Conservation (phyloP, 2,329 filamentous ascomycete genomes). For the Aspergillus aculeatinus region DNA sequence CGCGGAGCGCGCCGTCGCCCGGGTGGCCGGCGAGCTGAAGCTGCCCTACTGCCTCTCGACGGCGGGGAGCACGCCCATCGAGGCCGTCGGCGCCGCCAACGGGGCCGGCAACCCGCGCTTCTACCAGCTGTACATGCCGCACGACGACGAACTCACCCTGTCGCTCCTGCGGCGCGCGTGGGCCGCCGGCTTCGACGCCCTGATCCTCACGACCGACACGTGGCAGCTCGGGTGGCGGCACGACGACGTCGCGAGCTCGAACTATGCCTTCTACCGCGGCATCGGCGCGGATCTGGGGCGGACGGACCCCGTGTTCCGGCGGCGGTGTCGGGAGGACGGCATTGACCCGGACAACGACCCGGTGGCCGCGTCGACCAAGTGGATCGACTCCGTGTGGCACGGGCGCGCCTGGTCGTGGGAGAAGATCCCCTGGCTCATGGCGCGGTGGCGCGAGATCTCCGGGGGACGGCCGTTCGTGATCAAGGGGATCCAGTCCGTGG, state of each 20-base stretch:
- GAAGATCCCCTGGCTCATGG: slow-evolving; percentile 64
- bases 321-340: slow-evolving; percentile 49
- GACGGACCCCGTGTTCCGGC: slow-evolving; percentile 59
- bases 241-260: slow-evolving; percentile 56
- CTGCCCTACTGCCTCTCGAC: slow-evolving; percentile 61
- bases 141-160: slow-evolving; percentile 60
- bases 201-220: slow-evolving; percentile 63
- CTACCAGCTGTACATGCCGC: slow-evolving; percentile 65
- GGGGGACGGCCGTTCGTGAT: slow-evolving; percentile 60
- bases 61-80: slow-evolving; percentile 57
- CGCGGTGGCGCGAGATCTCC: slow-evolving; percentile 55
- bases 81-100: slow-evolving; percentile 58
- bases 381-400: slow-evolving; percentile 67
- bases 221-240: slow-evolving; percentile 65
- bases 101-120: slow-evolving; percentile 52
- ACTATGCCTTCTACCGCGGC: slow-evolving; percentile 64
- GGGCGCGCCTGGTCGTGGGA: slow-evolving; percentile 64
- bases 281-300: slow-evolving; percentile 59
- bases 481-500: slow-evolving; percentile 69
- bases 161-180: slow-evolving; percentile 58
- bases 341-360: slow-evolving; percentile 55
- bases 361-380: slow-evolving; percentile 57
- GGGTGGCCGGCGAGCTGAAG: slow-evolving; percentile 59
- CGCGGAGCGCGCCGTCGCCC: slow-evolving; percentile 60
- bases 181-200: slow-evolving; percentile 56